phyloP scores from a whole-genome alignment of 2,329 filamentous ascomycete species.

The Colletotrichum zoysiae region DNA sequence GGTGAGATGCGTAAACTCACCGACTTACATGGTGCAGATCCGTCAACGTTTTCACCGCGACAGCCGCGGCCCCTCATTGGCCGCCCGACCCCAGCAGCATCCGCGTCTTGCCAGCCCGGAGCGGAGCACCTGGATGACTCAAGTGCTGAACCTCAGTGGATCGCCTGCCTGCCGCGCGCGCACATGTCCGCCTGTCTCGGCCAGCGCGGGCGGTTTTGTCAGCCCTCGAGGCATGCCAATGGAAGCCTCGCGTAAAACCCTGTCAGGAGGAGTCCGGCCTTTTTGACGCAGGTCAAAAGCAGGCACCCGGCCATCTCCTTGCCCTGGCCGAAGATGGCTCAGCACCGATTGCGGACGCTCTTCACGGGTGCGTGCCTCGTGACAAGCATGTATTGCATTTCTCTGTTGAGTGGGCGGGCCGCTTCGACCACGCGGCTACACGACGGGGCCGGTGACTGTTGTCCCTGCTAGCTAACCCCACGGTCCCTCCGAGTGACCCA shows the following conservation, averaged over 20 bases:
- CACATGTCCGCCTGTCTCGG: conserved; percentile 1
- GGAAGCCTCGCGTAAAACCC: conserved; percentile 7
- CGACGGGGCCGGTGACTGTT: conserved; percentile 11
- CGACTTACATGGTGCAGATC: conserved; percentile 32
- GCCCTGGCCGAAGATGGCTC: not conserved
- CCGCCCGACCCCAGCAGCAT: conserved; percentile 15
- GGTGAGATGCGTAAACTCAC: conserved; percentile 27
- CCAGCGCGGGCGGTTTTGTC: not conserved
- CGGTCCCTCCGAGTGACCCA: conserved; percentile 15
- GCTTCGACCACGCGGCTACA: conserved; percentile 5
- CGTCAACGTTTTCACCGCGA: conserved; percentile 22
- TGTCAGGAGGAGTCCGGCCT: not conserved
- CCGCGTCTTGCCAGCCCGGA: conserved; percentile 20
- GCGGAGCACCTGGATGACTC: conserved; percentile 31
- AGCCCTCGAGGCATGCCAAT: not conserved
- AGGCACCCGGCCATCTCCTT: conserved; percentile 14
- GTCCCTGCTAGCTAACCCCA: conserved; percentile 16
- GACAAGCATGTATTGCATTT: conserved; percentile 7
- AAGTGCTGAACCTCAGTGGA: conserved; percentile 12
- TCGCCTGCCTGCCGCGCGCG: conserved; percentile 24
- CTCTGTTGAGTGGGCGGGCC: conserved; percentile 12
- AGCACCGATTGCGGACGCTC: not conserved
- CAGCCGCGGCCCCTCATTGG: conserved; percentile 26
- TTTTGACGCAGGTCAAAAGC: conserved; percentile 6
- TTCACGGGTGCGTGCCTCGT: conserved; percentile 8